Conservation (phyloP, 371 early-diverging fungal species). For the Mortierella sp. region DNA sequence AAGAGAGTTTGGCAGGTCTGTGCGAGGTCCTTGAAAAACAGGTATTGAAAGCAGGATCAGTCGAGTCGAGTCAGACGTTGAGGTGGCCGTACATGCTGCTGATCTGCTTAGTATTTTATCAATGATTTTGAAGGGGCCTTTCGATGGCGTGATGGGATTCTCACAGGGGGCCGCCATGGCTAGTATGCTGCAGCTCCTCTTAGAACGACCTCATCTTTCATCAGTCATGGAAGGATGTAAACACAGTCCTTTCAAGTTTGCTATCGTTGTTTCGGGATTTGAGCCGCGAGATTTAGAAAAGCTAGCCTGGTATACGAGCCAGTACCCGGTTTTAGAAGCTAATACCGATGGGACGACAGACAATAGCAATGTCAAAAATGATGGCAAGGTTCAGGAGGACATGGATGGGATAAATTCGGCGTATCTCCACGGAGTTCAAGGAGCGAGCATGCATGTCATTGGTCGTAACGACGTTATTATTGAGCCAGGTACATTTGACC, state of each 20-base stretch:
- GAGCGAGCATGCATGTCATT: slow-evolving; percentile 75
- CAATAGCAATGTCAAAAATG: background rate
- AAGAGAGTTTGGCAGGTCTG: slow-evolving; percentile 63
- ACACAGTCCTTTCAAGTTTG: slow-evolving; percentile 67
- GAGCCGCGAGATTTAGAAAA: slow-evolving; percentile 59
- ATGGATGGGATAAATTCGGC: slow-evolving; percentile 17
- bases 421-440: slow-evolving; percentile 54
- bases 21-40: slow-evolving; percentile 62
- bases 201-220: slow-evolving; percentile 53
- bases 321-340: slow-evolving; percentile 15
- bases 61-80: background rate
- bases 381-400: too few relatives aligned
- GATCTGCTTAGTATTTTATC: background rate
- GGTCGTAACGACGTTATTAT: slow-evolving; percentile 58
- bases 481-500: slow-evolving; percentile 26
- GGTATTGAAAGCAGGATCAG: slow-evolving; percentile 32
- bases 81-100: background rate
- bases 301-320: slow-evolving; percentile 52
- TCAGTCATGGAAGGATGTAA: slow-evolving; percentile 27
- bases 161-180: slow-evolving; percentile 81
- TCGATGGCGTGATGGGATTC: slow-evolving; percentile 81
- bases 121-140: slow-evolving; percentile 62
- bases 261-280: slow-evolving; percentile 72
- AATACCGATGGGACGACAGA: background rate
- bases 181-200: slow-evolving; percentile 61